Evolutionary conservation across 2,329 filamentous ascomycete species (phyloP).

Genomic region (Aspergillus clavatus): DNA sequence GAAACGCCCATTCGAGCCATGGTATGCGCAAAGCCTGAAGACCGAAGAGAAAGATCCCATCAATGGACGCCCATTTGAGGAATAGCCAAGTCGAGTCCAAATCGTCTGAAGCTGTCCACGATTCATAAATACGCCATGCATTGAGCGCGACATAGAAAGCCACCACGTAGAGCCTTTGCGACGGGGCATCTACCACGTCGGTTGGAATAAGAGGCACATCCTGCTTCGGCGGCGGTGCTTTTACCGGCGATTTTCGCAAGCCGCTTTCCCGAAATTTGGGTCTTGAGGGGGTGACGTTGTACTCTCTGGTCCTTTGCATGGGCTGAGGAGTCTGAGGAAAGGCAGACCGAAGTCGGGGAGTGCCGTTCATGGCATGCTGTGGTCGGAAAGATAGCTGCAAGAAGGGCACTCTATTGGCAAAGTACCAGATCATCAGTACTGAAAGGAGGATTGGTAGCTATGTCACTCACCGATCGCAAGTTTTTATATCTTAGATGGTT

Average conservation of each 20-base stretch:
- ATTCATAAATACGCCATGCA: conserved; percentile 85
- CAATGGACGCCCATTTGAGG: conserved; percentile 86
- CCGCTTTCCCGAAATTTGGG: conserved; percentile 21
- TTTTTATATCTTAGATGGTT: no score
- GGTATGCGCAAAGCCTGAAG: conserved; percentile 86
- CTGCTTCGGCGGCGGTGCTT: conserved; percentile 17
- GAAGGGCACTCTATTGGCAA: conserved; percentile 1
- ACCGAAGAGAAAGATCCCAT: conserved; percentile 80
- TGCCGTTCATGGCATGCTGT: conserved; percentile 72
- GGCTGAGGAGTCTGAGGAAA: conserved; percentile 70
- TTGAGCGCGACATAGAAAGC: conserved; percentile 72
- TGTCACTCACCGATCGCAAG: no score
- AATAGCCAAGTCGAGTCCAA: conserved; percentile 85
- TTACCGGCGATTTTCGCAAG: conserved; percentile 21
- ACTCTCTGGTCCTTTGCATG: conserved; percentile 34
- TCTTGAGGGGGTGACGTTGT: conserved; percentile 24
- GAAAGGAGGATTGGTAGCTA: no score
- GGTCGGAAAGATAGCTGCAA: conserved; percentile 16
- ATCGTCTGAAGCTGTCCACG: conserved; percentile 72
- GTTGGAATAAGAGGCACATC: conserved; percentile 62
- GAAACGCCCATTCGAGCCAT: conserved; percentile 88
- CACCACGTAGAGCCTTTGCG: conserved; percentile 81
- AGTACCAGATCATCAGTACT: neutral
- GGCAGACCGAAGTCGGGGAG: conserved; percentile 75
- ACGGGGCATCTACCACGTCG: conserved; percentile 78